A percentile compares a stretch with the other conserved stretches of the same genome.
Evolutionary conservation across 169 alveolate species (phyloP).

Genomic region (Cryptosporidium parvum): DNA sequence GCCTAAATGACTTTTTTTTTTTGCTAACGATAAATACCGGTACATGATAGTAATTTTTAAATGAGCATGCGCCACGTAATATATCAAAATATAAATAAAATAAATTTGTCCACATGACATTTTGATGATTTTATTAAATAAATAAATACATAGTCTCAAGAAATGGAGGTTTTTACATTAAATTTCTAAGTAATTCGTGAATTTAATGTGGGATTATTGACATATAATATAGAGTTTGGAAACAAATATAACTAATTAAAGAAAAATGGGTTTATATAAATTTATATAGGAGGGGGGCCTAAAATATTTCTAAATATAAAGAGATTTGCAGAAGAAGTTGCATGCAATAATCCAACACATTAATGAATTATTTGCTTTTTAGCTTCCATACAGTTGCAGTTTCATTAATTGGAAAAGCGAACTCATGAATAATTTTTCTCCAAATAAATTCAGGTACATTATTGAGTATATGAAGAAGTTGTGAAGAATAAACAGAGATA

Average conservation of each 20-base stretch:
- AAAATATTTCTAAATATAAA: background rate
- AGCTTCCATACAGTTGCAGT: slow-evolving; percentile 75
- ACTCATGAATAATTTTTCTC: slow-evolving; percentile 68
- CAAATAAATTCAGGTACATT: slow-evolving; percentile 70
- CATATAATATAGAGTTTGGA: too few species aligned
- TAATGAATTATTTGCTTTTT: slow-evolving; percentile 13
- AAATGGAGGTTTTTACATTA: background rate
- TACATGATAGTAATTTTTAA: background rate
- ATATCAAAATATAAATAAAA: background rate
- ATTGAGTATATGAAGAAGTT: slow-evolving; percentile 33
- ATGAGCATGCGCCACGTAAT: slow-evolving; percentile 58
- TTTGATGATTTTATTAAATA: slow-evolving; percentile 13
- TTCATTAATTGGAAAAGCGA: slow-evolving; percentile 69
- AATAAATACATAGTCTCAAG: slow-evolving; percentile 47
- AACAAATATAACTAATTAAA: too few species aligned
- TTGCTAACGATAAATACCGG: slow-evolving; percentile 15
- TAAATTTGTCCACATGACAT: slow-evolving; percentile 12
- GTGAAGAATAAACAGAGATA: slow-evolving; percentile 1
- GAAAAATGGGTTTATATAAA: background rate
- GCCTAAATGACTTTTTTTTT: background rate
- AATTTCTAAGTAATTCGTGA: too few species aligned
- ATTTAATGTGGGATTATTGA: background rate
- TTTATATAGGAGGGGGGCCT: background rate
- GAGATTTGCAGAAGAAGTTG: background rate
- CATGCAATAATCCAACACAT: background rate